phyloP scores from a whole-genome alignment of 106 monocot genomes.

The Dendrobium chrysotoxum region DNA sequence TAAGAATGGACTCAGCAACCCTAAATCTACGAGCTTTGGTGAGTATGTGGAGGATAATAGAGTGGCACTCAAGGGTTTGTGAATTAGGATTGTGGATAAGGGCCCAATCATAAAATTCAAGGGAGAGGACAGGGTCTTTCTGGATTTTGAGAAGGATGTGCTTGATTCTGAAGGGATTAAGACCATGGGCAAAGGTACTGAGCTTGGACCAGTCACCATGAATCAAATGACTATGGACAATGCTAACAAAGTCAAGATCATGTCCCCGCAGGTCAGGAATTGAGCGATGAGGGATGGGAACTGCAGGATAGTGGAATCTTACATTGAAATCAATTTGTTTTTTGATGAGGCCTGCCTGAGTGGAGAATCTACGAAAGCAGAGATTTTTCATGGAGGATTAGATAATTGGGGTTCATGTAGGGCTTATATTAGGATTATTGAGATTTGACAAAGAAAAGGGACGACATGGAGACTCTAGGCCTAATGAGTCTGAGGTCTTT shows the following conservation, averaged over 20 bases:
- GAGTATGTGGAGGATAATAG: conserved; percentile 60
- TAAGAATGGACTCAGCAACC: conserved; percentile 43
- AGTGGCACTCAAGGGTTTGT: conserved; percentile 25
- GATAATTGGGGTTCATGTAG: background rate
- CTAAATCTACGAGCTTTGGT: conserved; percentile 32
- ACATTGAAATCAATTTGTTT: background rate
- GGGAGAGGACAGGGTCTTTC: conserved; percentile 60
- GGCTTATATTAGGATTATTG: background rate
- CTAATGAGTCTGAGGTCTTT: background rate
- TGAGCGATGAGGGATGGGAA: conserved; percentile 56
- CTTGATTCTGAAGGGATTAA: conserved; percentile 35
- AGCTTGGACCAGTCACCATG: conserved; percentile 45
- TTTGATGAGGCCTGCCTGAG: background rate
- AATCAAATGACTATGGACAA: conserved; percentile 51
- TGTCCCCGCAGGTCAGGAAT: conserved; percentile 33
- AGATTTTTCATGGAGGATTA: conserved; percentile 8
- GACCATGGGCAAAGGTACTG: conserved; percentile 27
- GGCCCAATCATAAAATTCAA: conserved; percentile 46
- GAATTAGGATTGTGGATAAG: conserved; percentile 27
- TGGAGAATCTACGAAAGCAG: background rate
- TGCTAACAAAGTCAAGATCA: conserved; percentile 42
- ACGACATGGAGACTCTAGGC: background rate
- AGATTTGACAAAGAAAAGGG: background rate
- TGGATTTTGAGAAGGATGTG: conserved; percentile 45
- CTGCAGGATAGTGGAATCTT: background rate